Base-by-base conservation (phyloP, 495 filamentous ascomycete genomes). In the Parathielavia hyrcaniae region DNA sequence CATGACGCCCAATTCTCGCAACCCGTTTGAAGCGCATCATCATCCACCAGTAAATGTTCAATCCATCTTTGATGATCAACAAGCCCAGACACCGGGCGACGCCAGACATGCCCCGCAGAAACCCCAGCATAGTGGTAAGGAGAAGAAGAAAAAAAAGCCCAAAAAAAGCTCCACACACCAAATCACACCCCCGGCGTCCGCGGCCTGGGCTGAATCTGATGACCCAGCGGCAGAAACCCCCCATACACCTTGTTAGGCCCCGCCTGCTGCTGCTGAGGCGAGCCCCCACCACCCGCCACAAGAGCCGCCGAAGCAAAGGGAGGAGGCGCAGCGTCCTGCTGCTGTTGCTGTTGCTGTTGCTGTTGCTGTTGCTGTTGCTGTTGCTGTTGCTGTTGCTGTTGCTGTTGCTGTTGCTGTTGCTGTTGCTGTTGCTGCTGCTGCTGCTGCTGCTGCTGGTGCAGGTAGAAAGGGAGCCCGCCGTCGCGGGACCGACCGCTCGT, bases 401-500 rank as follows among this genome's bases (percentile, higher is more conserved):
- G 51, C n/a, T 38, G 34, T 9, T 19, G n/a, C 17, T 38, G 19
- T 10, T 19, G 26, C 32, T 50, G 32, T n/a, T n/a, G 47, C 34
- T 34, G 32, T 10, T 38, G 34, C 17, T 19, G n/a, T 9, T 38
- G 19, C 2, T 19, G 26, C 32, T 50, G 32, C n/a, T 20, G 50
- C 6, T 9, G 51, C 34, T 17, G 20, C 20, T 14, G 22, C 11
- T 36, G 48, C 30, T 13, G 50, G 16, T 40, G 46, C 40, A 22
- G 26, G 11, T 23, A n/a, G 35, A 44, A 66, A 22, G 78, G 75
- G 60, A 85, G 68, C 4, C 79, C 67, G 35, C 86, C 86, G 16
- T 87, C 84, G 17, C 81, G 74, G 0, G 79, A 80, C 43, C 83
- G 65, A 13, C 83, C 79, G 0, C 85, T 83, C 0, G 86, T 86